A percentile compares a stretch with the other conserved stretches of the same genome.
Conservation (phyloP, 2,329 filamentous ascomycete species). For the Lomentospora prolificans region DNA sequence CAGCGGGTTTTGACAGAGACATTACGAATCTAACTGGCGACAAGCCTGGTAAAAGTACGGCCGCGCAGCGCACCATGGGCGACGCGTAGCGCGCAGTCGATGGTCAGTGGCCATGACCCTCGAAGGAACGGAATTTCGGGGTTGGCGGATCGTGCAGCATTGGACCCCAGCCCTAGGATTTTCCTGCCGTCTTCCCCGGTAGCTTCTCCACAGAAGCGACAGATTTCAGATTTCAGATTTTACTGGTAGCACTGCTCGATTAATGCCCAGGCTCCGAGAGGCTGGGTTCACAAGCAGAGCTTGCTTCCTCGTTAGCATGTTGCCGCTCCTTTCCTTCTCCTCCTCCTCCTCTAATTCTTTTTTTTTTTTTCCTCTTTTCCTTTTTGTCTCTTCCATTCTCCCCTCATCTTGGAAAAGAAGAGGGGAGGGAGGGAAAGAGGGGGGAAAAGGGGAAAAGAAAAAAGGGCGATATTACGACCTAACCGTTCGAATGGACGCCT, state of each 20-base stretch:
- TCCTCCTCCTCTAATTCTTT: not conserved
- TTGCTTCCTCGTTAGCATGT: not conserved
- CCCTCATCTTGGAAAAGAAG: not conserved
- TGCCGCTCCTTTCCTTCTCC: not conserved
- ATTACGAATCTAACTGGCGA: no score
- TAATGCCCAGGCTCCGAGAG: no score
- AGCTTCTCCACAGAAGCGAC: not conserved
- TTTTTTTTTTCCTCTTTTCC: not conserved
- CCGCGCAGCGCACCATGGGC: no score
- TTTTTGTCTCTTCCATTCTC: not conserved
- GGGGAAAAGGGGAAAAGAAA: no score
- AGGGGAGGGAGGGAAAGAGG: no score
- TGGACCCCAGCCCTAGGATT: not conserved
- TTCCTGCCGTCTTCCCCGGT: not conserved
- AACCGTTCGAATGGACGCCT: not conserved
- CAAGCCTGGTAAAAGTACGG: no score
- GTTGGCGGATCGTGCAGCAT: slow-evolving; percentile 1
- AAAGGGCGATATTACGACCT: not conserved
- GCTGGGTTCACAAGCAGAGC: no score
- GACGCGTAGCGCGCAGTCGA: no score
- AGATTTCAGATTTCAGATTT: no score
- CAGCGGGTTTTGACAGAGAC: no score
- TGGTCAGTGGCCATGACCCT: no score
- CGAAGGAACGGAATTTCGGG: not conserved
- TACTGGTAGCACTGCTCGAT: no score